A percentile compares a stretch with the other conserved stretches of the same genome.
Evolutionary conservation across 495 filamentous ascomycete species (phyloP).

Genomic region (Cudoniella acicularis): DNA sequence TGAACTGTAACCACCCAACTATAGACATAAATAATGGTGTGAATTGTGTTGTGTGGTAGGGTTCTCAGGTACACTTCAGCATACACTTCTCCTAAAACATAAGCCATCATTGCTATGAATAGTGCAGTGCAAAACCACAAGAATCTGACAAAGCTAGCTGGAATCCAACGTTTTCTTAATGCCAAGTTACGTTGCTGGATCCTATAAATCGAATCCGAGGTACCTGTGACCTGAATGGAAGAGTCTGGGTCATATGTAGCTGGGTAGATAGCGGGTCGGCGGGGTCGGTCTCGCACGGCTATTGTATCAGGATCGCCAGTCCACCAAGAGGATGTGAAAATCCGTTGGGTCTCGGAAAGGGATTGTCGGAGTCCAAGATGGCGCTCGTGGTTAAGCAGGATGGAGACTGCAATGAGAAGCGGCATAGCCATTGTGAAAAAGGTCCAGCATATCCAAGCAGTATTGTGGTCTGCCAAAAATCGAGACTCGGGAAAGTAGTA

Average conservation of each 20-base stretch:
- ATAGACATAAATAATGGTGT: slow-evolving; percentile 63
- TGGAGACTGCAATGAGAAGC: slow-evolving; percentile 54
- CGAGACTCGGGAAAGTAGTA: slow-evolving; percentile 47
- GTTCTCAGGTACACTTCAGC: slow-evolving; percentile 62
- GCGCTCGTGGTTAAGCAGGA: slow-evolving; percentile 55
- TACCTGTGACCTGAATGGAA: slow-evolving; percentile 20
- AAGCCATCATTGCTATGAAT: slow-evolving; percentile 55
- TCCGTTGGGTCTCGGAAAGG: slow-evolving; percentile 58
- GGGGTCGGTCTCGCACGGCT: slow-evolving; percentile 12
- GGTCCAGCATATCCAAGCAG: slow-evolving; percentile 60
- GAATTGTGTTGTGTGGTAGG: slow-evolving; percentile 57
- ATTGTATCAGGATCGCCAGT: slow-evolving; percentile 34
- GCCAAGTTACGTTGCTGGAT: slow-evolving; percentile 8
- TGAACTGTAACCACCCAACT: slow-evolving; percentile 62
- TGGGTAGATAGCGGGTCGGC: slow-evolving; percentile 27
- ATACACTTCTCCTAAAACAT: slow-evolving; percentile 62
- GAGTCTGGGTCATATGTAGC: slow-evolving; percentile 23
- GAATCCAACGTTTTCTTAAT: slow-evolving; percentile 43
- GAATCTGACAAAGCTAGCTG: slow-evolving; percentile 59
- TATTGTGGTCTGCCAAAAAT: slow-evolving; percentile 52
- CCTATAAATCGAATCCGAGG: slow-evolving; percentile 11
- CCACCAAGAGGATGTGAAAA: slow-evolving; percentile 60
- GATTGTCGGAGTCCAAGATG: slow-evolving; percentile 51
- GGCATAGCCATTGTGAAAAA: slow-evolving; percentile 63
- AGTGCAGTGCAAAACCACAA: slow-evolving; percentile 63